These are phyloP conservation scores for Biscogniauxia mediterranea DNA, from an alignment of 2,329 filamentous ascomycete species.

Conservation along the genomic window DNA sequence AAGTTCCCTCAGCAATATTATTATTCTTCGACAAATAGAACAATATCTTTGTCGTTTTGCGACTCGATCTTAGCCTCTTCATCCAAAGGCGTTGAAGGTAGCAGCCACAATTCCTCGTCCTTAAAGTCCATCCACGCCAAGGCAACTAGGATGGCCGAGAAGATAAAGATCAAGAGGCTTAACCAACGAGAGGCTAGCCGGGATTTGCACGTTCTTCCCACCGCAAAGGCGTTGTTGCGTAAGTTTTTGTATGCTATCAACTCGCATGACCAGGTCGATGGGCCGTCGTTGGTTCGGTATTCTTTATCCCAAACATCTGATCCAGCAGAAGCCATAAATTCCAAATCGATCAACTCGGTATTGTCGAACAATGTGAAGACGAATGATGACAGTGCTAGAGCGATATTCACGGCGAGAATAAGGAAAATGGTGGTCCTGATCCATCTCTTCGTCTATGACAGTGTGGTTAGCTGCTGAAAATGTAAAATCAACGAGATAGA, in stretches of 20 bases:
- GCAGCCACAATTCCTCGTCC: not conserved
- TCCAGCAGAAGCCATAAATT: not conserved
- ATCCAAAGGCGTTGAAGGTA: not conserved
- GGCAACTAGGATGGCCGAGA: not conserved
- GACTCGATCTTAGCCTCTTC: not conserved
- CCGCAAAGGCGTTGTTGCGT: not conserved
- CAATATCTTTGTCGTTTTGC: not conserved
- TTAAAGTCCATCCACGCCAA: not conserved
- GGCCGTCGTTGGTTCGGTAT: not conserved
- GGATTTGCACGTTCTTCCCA: not conserved
- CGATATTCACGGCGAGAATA: not conserved
- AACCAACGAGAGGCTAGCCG: not conserved
- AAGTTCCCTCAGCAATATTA: not conserved
- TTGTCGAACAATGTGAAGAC: not conserved
- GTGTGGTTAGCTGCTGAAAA: not conserved
- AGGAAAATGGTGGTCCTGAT: not conserved
- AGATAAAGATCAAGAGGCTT: not conserved
- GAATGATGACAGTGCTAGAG: not conserved
- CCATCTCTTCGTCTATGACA: not conserved
- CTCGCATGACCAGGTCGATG: not conserved
- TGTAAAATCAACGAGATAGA: not conserved
- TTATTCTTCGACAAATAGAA: not conserved
- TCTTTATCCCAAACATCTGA: not conserved
- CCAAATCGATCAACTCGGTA: not conserved
- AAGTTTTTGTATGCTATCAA: not conserved